Evolutionary conservation across 1,284 basidiomycete genomes (phyloP).

Genomic region (Peniophora sp.): DNA sequence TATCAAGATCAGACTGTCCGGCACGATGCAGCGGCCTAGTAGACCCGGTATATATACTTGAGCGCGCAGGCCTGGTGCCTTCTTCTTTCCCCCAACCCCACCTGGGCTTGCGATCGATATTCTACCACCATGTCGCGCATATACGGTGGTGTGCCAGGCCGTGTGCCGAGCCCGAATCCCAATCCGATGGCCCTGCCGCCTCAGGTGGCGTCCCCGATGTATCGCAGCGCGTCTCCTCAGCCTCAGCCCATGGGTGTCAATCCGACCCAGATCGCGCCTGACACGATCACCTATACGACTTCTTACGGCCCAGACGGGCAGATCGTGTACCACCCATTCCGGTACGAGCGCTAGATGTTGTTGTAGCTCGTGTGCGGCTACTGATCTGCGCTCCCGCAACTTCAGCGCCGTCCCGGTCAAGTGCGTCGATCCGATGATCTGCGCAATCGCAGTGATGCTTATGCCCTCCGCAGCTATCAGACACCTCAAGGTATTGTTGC

Average conservation of each 20-base stretch:
- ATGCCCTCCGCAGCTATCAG: slow-evolving; percentile 44
- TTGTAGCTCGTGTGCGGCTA: not conserved
- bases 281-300: slow-evolving; percentile 64
- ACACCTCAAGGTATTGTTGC: slow-evolving; percentile 56
- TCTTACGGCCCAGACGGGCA: slow-evolving; percentile 50
- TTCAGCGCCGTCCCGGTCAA: slow-evolving; percentile 59
- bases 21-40: too few relatives aligned
- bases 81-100: too few relatives aligned
- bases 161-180: not conserved
- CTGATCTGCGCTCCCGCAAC: not conserved
- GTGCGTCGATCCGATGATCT: slow-evolving; percentile 26
- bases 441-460: not conserved
- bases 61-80: slow-evolving; percentile 1
- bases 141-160: not conserved
- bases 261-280: slow-evolving; percentile 37
- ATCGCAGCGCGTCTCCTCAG: not conserved
- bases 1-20: too few relatives aligned
- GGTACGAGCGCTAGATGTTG: slow-evolving; percentile 30
- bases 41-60: slow-evolving; percentile 6
- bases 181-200: not conserved
- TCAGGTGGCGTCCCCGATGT: not conserved
- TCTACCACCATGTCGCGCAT: not conserved
- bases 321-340: slow-evolving; percentile 62
- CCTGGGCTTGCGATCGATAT: too few relatives aligned
- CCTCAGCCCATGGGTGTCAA: slow-evolving; percentile 8